These are phyloP conservation scores for Kondoa malvinella DNA, from an alignment of 768 basidiomycete species.

Conservation along the genomic window DNA sequence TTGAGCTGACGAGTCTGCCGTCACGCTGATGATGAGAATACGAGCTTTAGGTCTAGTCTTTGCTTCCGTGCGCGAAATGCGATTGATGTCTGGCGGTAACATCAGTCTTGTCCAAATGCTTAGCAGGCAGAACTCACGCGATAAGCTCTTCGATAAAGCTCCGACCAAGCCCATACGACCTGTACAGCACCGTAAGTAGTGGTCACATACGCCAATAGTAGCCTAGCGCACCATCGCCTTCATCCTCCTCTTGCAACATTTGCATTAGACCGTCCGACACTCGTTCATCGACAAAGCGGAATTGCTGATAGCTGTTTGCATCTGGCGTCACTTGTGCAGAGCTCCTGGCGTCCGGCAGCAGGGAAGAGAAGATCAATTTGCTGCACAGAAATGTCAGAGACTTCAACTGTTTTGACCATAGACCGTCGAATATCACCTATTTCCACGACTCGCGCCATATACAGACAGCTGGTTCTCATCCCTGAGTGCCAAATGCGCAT, in stretches of 20 bases:
- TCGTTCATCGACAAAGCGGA: conserved; percentile 55
- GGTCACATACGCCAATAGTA: conserved; percentile 14
- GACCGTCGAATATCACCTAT: conserved; percentile 46
- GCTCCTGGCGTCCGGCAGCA: conserved; percentile 33
- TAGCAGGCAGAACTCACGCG: conserved; percentile 43
- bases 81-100: conserved; percentile 47
- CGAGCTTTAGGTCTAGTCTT: conserved; percentile 36
- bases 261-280: conserved; percentile 46
- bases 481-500: conserved; percentile 74
- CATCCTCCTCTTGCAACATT: conserved; percentile 37
- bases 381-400: conserved; percentile 33
- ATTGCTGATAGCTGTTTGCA: conserved; percentile 68
- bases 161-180: conserved; percentile 62
- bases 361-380: conserved; percentile 58
- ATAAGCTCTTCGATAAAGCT: conserved; percentile 78
- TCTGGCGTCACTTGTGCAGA: conserved; percentile 35
- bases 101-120: not conserved
- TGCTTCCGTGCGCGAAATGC: conserved; percentile 34
- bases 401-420: not conserved
- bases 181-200: conserved; percentile 21
- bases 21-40: conserved; percentile 70
- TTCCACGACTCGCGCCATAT: conserved; percentile 69
- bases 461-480: conserved; percentile 87
- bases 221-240: conserved; percentile 7
- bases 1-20: conserved; percentile 68